Base-by-base conservation (phyloP, 176 grass and related monocot species). In the Ampelocalamus luodianensis region DNA sequence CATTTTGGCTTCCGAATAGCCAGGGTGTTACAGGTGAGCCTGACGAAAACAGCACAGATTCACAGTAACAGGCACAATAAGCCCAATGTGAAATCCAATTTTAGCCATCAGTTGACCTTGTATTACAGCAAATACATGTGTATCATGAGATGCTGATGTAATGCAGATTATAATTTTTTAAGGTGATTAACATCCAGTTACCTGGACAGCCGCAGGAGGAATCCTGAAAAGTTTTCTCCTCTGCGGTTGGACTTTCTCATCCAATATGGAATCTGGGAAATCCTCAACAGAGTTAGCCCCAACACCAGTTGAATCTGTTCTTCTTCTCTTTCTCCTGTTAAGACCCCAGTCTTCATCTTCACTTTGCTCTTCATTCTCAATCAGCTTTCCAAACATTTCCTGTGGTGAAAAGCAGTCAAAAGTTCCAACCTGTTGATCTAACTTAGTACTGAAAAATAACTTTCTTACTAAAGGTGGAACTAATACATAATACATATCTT, bases 301-400 rank as follows among this genome's bases (percentile, higher is more conserved):
- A 81, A 29, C 82, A 80, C 16, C 23, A 71, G 61, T 55, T 88
- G 82, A 81, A 71, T 75, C 12, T 5, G 62, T 83, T 82, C 74
- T 93, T 66, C 89, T 93, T 83, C 93, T 95, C 78, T 94, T 94
- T 89, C 86, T 88, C 43, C 56, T 92, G 61, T 64, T 36, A 80
- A 74, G 82, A 49, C 86, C 86, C 96, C 96, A 99, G 60, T 96
- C 91, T 89, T 99, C 96, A 91, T 99, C 96, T 87, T 96, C 93
- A 80, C 84, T 99, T 64, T 88, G 91, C 56, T 90, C 80, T 81
- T 82, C 93, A 79, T 88, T 89, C 70, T 89, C 86, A 58, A 77
- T 69, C 55, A 87, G 79, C 80, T 94, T 96, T 62, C 93, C 93
- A 90, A 99, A 96, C 93, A 99, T 99, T 87, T 96, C 93, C 96